These are phyloP conservation scores for Calvatia gigantea DNA, from an alignment of 768 basidiomycete genomes.

Conservation along the genomic window DNA sequence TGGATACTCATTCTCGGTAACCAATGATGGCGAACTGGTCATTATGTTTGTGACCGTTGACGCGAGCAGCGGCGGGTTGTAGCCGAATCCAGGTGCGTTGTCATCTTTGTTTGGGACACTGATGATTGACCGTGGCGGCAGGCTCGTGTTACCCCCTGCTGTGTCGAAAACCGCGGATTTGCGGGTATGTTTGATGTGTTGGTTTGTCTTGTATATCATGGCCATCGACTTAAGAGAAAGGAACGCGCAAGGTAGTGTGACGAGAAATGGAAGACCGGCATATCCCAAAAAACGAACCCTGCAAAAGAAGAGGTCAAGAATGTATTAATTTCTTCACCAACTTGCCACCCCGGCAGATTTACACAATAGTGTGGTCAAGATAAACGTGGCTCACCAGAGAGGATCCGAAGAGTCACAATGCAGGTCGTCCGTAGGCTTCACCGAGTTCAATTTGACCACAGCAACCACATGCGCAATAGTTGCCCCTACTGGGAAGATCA, in stretches of 20 bases:
- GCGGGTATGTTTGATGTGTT: constrained; percentile 34
- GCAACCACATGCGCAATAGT: constrained; percentile 39
- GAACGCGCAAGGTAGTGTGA: constrained; percentile 49
- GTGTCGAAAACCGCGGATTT: constrained; percentile 8
- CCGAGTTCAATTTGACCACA: constrained; percentile 39
- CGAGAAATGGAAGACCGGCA: constrained; percentile 50
- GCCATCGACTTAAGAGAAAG: constrained; percentile 43
- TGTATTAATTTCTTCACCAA: no score
- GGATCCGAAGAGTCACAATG: constrained; percentile 59
- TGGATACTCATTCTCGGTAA: constrained; percentile 8
- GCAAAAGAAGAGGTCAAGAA: no score
- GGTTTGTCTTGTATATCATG: constrained; percentile 30
- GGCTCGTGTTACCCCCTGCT: background rate
- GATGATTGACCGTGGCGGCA: constrained; percentile 6
- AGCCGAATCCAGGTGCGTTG: background rate
- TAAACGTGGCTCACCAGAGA: constrained; percentile 42
- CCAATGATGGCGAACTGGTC: constrained; percentile 3
- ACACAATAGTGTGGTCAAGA: no score
- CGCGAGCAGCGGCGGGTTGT: background rate
- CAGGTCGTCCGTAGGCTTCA: constrained; percentile 46
- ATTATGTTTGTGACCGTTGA: background rate
- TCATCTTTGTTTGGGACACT: background rate
- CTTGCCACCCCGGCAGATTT: no score
- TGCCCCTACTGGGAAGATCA: constrained; percentile 46
- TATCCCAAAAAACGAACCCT: constrained; percentile 69